Evolutionary conservation across 208 protist species (phyloP).

Genomic region (Sergeia podlipaevii): DNA sequence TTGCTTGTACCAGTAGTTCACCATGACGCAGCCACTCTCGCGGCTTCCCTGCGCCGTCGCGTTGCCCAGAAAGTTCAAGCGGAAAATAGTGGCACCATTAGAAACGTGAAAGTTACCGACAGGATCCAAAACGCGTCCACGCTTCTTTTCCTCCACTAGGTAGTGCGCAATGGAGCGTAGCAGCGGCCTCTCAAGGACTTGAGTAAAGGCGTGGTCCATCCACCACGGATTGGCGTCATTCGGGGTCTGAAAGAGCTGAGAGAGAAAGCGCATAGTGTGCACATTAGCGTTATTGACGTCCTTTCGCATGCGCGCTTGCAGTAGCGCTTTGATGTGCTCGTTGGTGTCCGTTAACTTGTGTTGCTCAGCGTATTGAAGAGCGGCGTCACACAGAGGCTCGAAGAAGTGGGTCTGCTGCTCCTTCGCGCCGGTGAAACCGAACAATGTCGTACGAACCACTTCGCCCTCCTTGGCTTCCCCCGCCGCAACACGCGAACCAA

Average conservation of each 20-base stretch:
- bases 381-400: slow-evolving; percentile 28
- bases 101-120: slow-evolving; percentile 88
- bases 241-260: background rate
- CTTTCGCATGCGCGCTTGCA: background rate
- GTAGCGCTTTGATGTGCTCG: slow-evolving; percentile 5
- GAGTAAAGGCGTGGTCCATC: slow-evolving; percentile 47
- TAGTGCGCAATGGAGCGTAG: slow-evolving; percentile 70
- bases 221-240: slow-evolving; percentile 35
- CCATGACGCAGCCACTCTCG: slow-evolving; percentile 80
- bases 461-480: background rate
- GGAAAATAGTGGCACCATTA: slow-evolving; percentile 77
- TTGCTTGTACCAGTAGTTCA: slow-evolving; percentile 88
- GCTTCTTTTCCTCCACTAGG: slow-evolving; percentile 51
- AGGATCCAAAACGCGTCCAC: slow-evolving; percentile 57
- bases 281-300: slow-evolving; percentile 8
- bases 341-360: slow-evolving; percentile 4
- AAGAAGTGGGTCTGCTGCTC: slow-evolving; percentile 22
- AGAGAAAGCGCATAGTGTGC: slow-evolving; percentile 1
- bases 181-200: slow-evolving; percentile 47
- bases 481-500: slow-evolving; percentile 4
- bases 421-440: background rate
- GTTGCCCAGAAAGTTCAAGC: slow-evolving; percentile 78
- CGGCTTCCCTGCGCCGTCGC: slow-evolving; percentile 50
- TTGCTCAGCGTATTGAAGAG: slow-evolving; percentile 25
- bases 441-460: background rate